phyloP scores from a whole-genome alignment of 768 basidiomycete genomes.

The Filobasidium wieringae region DNA sequence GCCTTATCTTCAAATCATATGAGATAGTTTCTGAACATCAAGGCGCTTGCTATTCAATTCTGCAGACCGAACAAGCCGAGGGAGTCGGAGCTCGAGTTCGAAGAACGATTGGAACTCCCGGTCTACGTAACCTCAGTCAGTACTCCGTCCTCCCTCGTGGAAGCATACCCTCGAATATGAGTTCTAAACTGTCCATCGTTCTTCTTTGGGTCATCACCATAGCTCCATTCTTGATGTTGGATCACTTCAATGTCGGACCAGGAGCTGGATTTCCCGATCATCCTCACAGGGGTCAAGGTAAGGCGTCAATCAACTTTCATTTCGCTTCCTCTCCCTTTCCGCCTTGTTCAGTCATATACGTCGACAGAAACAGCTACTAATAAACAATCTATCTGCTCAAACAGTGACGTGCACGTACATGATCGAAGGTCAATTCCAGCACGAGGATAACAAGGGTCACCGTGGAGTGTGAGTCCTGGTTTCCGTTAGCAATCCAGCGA shows the following conservation, averaged over 20 bases:
- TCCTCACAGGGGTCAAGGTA: constrained; percentile 72
- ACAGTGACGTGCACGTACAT: constrained; percentile 56
- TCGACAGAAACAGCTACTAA: no score
- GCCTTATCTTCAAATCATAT: constrained; percentile 47
- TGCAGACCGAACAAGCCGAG: constrained; percentile 34
- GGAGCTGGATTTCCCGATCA: constrained; percentile 70
- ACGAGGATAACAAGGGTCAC: constrained; percentile 74
- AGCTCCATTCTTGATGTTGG: constrained; percentile 32
- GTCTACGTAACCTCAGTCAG: constrained; percentile 62
- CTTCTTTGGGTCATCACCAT: no score
- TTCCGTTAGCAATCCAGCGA: constrained; percentile 48
- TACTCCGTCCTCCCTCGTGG: background rate
- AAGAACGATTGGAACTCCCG: constrained; percentile 67
- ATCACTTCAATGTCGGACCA: constrained; percentile 48
- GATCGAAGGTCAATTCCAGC: constrained; percentile 65
- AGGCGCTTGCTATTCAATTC: no score
- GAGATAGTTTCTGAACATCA: background rate
- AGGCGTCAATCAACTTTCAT: background rate
- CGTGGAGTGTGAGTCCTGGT: constrained; percentile 22
- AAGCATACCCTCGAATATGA: background rate
- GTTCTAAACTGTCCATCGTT: background rate
- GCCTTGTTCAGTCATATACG: no score
- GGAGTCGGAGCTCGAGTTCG: constrained; percentile 74
- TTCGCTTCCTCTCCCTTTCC: no score
- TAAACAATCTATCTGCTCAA: constrained; percentile 46